Evolutionary conservation across 257 asterid genomes (phyloP), one percentile per base, ranked within the genome.

Genomic region (Solanum etuberosum): DNA sequence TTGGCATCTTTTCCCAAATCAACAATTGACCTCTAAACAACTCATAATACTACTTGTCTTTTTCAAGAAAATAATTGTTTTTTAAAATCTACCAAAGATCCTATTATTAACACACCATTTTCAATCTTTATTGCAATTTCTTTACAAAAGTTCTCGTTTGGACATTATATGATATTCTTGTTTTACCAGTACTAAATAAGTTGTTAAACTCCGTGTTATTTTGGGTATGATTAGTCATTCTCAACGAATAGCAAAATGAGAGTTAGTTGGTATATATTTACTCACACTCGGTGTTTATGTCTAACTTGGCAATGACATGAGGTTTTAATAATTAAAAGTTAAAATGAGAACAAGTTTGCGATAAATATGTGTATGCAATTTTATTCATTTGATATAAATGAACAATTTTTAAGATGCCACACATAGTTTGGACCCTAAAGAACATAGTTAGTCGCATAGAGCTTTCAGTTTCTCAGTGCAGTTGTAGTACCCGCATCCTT

Each of bases 11-110:
- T 4, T 27, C 5, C 67, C 34, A 27, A 46, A 29, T 3, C 31
- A 16, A 18, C 35, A 48, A 48, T 90, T 88, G 89, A 86, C 87
- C 76, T 83, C 72, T 20, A 68, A 87, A 46, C 85, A 46, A 81
- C 85, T 48, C 40, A 9, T 51, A 29, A 18, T 81, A 9, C 27
- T 27, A 12, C 59, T 42, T 0, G 25, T 80, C 67, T 46, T 27
- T 46, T 29, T 18, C 67, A 10, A 15, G 63, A 48, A 31, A 80
- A 48, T 81, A 80, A 46, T 9, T 48, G 1, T 81, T 67, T n/a
- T n/a, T n/a, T n/a, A n/a, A n/a, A n/a, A 78, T 78, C 40, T 9
- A 78, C 65, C 27, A 78, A 78, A 40, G 4, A 77, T 77, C 3
- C 8, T 42, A 27, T 27, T 10, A 42, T 27, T 7, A 80, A 16